Evolutionary conservation across 768 basidiomycete species (phyloP), one percentile per base, ranked within the genome.

Genomic region (Boletus vinaceobasis): DNA sequence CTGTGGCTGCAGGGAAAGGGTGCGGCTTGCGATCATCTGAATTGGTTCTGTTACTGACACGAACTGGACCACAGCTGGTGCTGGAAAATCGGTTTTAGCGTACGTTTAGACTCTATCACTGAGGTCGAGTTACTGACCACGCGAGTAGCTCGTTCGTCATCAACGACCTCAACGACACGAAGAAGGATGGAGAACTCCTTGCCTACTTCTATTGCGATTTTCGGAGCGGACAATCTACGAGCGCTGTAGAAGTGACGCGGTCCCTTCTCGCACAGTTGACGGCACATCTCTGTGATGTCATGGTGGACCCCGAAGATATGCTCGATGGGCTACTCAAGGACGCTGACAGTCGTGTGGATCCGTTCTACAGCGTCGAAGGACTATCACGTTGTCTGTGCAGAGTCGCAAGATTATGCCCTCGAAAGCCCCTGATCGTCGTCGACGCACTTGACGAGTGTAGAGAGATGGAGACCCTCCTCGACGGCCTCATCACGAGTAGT

Each of bases 151-250:
- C 57, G 32, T 44, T 11, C 2, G 27, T 40, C 10, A 46, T 58
- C 43, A 4, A 50, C 1, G 29, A 57, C 10, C 43, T 57, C 9
- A 8, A 14, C 1, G 7, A 31, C 23, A 27, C 10, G 11, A 47
- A 19, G 5, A 26, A 31, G 4, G 31, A 29, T 7, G 29, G 21
- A 1, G 57, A 53, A 15, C 1, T 43, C 7, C 9, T 63, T 19
- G 52, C 27, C 0, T 63, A 52, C 23, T 67, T 68, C 43, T 68
- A 66, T 49, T 68, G 66, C 5, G 61, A 67, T 44, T 68, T 68
- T 37, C 52, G 50, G 6, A 43, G 23, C 1, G 21, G 8, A 5
- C 26, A 42, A 2, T 61, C 59, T 2, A 64, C 52, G 2, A 51
- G 50, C 9, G 50, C 57, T 7, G 37, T 61, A 1, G 60, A 56